Percentiles rank a stretch among this genome's conserved stretches.
These are phyloP conservation scores for Botrytis tulipae DNA, from an alignment of 2,329 filamentous ascomycete species.

Conservation along the genomic window DNA sequence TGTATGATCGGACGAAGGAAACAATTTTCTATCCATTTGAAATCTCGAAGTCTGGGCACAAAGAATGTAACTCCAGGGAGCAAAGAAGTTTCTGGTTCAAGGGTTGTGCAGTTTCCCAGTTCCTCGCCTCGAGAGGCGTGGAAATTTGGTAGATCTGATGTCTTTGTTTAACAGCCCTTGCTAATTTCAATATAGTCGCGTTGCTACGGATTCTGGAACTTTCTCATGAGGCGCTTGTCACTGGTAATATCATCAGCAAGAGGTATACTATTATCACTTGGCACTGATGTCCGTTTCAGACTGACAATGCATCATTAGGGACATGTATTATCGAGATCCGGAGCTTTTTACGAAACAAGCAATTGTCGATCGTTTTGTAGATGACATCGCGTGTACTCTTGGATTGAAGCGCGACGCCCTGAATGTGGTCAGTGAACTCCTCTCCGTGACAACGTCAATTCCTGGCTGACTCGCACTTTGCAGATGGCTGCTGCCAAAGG, in stretches of 20 bases:
- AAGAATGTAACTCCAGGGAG: background rate
- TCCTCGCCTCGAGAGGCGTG: conserved; percentile 47
- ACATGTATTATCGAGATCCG: conserved; percentile 76
- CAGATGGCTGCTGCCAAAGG: conserved; percentile 75
- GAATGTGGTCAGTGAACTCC: conserved; percentile 59
- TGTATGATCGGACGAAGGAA: conserved; percentile 46
- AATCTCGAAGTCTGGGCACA: background rate
- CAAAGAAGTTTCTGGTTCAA: background rate
- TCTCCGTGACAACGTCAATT: background rate
- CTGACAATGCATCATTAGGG: conserved; percentile 48
- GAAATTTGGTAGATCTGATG: conserved; percentile 49
- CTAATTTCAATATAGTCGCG: conserved; percentile 45
- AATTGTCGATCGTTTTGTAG: conserved; percentile 69
- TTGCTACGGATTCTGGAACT: conserved; percentile 58
- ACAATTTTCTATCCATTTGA: conserved; percentile 46
- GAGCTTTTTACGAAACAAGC: conserved; percentile 68
- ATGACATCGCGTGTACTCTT: conserved; percentile 71
- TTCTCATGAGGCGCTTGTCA: conserved; percentile 56
- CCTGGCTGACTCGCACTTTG: conserved; percentile 7
- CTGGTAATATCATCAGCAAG: conserved; percentile 58
- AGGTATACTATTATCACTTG: conserved; percentile 45
- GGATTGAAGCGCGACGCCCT: conserved; percentile 60
- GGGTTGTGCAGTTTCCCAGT: conserved; percentile 47
- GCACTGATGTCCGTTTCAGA: background rate
- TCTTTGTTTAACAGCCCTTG: conserved; percentile 23